Base-by-base conservation (phyloP, 257 asterid genomes). In the Plantago major region DNA sequence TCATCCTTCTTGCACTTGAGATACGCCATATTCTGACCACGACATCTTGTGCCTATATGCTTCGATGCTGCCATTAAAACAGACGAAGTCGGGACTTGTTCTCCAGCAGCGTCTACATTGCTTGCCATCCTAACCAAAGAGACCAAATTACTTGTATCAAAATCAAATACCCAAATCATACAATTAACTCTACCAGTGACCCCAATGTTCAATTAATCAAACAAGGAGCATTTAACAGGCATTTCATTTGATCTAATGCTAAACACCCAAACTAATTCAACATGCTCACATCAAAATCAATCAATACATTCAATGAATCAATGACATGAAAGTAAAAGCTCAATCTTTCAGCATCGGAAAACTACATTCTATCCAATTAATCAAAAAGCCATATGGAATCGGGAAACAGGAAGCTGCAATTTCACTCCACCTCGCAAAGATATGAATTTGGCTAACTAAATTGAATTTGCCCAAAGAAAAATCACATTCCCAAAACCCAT, bases 1-100 rank as follows among this genome's bases (percentile, higher is more conserved):
- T 86, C 97, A 65, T 79, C 81, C 81, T 84, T 86, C 77, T 84
- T 81, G 83, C 97, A 86, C 79, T 75, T 84, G 69, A 89, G 64
- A 73, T 82, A 89, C 4, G 94, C 95, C 53, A 84, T 17, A 74
- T 89, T 86, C 78, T 82, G 86, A 1, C 70, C 62, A 6, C 90
- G 86, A 58, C 97, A 89, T 56, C 59, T 79, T 11, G 78, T 81
- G 53, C 86, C 82, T 63, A 88, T 81, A 67, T 88, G 94, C 77
- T 88, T 85, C 13, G 92, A 84, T 1, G 92, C 72, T 33, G 89
- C 81, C 92, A 85, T 88, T 68, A 88, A 60, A 48, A 81, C 69
- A 2, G 96, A 80, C 0, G 92, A 86, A 51, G 91, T 70, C 0
- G 94, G 97, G 68, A 84, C 67, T 17, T 86, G 84, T 71, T 82